Evolutionary conservation across 352 stramenopile genomes (phyloP).

Genomic region (Globisporangium okanoganense): DNA sequence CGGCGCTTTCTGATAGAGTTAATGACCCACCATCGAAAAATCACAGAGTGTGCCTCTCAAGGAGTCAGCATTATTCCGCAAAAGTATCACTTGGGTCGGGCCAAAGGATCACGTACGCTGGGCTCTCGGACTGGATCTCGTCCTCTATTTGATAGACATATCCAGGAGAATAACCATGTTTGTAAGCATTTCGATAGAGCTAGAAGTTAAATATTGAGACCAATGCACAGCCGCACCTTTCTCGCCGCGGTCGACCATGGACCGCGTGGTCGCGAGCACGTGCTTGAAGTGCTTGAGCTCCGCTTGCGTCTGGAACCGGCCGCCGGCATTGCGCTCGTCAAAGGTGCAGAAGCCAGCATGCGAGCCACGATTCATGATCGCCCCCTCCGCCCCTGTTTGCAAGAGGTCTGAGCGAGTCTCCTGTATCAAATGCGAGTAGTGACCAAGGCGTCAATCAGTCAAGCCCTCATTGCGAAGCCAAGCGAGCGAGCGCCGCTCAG

Average conservation of each 20-base stretch:
- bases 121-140: conserved; percentile 35
- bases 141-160: conserved; percentile 19
- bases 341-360: conserved; percentile 71
- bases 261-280: conserved; percentile 44
- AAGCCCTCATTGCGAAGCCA: background rate
- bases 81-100: background rate
- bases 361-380: conserved; percentile 48
- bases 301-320: conserved; percentile 67
- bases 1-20: conserved; percentile 28
- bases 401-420: too few species aligned
- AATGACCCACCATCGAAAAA: background rate
- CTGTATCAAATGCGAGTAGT: too few species aligned
- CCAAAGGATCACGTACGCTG: conserved; percentile 29
- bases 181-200: background rate
- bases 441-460: background rate
- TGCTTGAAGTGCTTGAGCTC: conserved; percentile 79
- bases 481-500: background rate
- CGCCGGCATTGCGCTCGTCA: conserved; percentile 73
- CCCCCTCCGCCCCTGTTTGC: too few species aligned
- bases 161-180: background rate
- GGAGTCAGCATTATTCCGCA: background rate
- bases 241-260: conserved; percentile 50
- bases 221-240: conserved; percentile 35
- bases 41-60: background rate
- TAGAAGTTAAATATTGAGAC: background rate